Percentiles rank a stretch among this genome's conserved stretches.
phyloP scores from a whole-genome alignment of 305 asterid species.

The Petunia hybrid region DNA sequence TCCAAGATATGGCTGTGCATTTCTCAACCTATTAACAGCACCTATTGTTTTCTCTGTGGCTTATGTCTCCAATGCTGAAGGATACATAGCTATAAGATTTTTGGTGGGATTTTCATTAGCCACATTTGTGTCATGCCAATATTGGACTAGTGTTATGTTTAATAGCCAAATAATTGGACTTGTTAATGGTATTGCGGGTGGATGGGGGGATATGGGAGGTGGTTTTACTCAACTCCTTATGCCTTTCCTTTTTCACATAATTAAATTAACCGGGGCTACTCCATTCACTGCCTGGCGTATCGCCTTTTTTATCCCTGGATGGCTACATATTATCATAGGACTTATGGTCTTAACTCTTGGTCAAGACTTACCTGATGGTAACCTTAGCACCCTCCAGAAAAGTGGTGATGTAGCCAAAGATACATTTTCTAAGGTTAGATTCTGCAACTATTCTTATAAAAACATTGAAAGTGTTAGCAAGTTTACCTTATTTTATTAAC shows the following conservation, averaged over 20 bases:
- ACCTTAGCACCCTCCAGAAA: conserved; percentile 41
- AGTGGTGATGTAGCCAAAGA: conserved; percentile 44
- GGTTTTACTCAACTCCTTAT: conserved; percentile 53
- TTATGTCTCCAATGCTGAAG: conserved; percentile 41
- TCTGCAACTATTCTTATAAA: not conserved
- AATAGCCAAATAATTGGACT: conserved; percentile 48
- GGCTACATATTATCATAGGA: conserved; percentile 51
- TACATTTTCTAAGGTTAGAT: conserved; percentile 35
- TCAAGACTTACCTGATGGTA: conserved; percentile 56
- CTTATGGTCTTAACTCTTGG: conserved; percentile 48
- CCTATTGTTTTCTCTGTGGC: conserved; percentile 51
- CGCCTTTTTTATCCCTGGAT: conserved; percentile 52
- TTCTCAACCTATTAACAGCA: conserved; percentile 47
- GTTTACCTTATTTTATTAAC: not conserved
- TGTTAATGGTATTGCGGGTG: conserved; percentile 54
- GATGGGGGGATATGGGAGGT: conserved; percentile 62
- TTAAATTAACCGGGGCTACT: conserved; percentile 40
- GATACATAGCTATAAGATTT: conserved; percentile 49
- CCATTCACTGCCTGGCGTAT: conserved; percentile 56
- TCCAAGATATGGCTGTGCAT: conserved; percentile 55
- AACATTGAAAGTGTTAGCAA: not conserved
- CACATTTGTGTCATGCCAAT: conserved; percentile 51
- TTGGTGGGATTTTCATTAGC: conserved; percentile 53
- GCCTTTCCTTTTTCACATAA: conserved; percentile 50
- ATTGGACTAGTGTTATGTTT: conserved; percentile 53